These are phyloP conservation scores for Gamarada debralockiae DNA, from an alignment of 495 filamentous ascomycete species.

Conservation along the genomic window DNA sequence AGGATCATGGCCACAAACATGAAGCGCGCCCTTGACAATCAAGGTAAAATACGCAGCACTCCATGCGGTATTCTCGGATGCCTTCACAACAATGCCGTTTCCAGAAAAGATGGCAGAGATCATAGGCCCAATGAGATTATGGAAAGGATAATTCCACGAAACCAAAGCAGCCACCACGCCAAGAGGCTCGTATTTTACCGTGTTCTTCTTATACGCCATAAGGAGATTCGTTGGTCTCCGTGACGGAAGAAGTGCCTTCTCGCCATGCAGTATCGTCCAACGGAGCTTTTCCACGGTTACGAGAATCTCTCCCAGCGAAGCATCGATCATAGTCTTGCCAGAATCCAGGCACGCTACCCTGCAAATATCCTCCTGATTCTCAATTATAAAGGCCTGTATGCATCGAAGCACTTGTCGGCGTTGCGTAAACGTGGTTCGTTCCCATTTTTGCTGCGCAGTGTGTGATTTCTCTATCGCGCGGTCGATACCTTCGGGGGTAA, in stretches of 20 bases:
- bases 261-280: slow-evolving; percentile 92
- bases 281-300: slow-evolving; percentile 90
- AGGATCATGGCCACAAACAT: slow-evolving; percentile 78
- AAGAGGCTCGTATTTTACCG: slow-evolving; percentile 85
- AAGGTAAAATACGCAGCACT: slow-evolving; percentile 74
- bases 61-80: slow-evolving; percentile 92
- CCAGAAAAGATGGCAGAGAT: slow-evolving; percentile 92
- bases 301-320: slow-evolving; percentile 87
- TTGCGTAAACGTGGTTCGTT: slow-evolving; percentile 70
- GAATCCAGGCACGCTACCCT: slow-evolving; percentile 86
- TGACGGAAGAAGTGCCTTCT: slow-evolving; percentile 70
- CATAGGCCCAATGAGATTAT: slow-evolving; percentile 89
- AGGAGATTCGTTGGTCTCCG: slow-evolving; percentile 77
- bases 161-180: slow-evolving; percentile 90
- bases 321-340: slow-evolving; percentile 96
- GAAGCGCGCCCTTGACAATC: slow-evolving; percentile 72
- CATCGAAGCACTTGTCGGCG: slow-evolving; percentile 77
- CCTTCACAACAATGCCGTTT: slow-evolving; percentile 88
- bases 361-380: slow-evolving; percentile 86
- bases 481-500: slow-evolving; percentile 76
- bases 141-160: slow-evolving; percentile 96
- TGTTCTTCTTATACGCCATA: slow-evolving; percentile 94
- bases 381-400: slow-evolving; percentile 76
- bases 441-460: slow-evolving; percentile 77
- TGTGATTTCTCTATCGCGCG: slow-evolving; percentile 69